Evolutionary conservation across 257 asterid genomes (phyloP).

Genomic region (Fraxinus americana): DNA sequence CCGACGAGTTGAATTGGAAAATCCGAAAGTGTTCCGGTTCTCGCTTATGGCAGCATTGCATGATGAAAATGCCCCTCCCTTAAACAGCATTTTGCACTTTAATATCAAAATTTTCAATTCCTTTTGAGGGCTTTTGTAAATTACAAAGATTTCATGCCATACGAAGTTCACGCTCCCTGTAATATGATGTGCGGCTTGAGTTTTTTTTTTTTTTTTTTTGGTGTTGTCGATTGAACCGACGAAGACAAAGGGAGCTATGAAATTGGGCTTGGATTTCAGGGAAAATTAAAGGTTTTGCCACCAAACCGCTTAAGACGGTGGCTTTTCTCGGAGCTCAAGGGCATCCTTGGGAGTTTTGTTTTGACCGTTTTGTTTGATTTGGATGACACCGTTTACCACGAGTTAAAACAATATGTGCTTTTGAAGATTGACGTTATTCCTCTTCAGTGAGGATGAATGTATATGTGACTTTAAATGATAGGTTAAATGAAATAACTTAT

Average conservation of each 20-base stretch:
- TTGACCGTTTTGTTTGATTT: no score
- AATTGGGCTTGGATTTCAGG: background rate
- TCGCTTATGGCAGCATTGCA: constrained; percentile 42
- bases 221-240: constrained; percentile 41
- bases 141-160: constrained; percentile 34
- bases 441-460: no score
- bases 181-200: constrained; percentile 5
- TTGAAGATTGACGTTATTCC: no score
- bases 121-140: background rate
- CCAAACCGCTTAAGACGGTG: no score
- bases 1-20: constrained; percentile 31
- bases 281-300: constrained; percentile 10
- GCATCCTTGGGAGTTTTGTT: no score
- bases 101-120: background rate
- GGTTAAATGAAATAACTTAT: no score
- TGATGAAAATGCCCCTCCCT: constrained; percentile 44
- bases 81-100: constrained; percentile 38
- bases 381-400: no score
- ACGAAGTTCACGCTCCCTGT: background rate
- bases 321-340: no score
- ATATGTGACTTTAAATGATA: no score
- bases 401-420: no score
- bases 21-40: constrained; percentile 22
- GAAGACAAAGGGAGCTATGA: constrained; percentile 1
- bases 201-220: background rate